These are phyloP conservation scores for Setomelanomma holmii DNA, from an alignment of 2,329 filamentous ascomycete species.

Conservation along the genomic window DNA sequence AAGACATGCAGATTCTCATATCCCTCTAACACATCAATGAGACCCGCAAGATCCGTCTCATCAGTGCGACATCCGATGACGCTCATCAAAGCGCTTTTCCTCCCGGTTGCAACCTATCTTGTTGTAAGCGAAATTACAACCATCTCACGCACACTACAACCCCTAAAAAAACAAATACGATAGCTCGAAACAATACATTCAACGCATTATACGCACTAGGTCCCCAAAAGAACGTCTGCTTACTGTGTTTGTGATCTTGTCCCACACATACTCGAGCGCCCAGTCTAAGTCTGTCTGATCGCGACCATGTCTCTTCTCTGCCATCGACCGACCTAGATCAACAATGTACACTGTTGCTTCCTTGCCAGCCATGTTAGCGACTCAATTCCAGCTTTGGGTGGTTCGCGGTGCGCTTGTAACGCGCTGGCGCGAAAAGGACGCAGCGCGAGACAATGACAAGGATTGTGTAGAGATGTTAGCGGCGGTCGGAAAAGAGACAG, in stretches of 20 bases:
- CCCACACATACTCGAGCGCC: slow-evolving; percentile 92
- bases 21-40: slow-evolving; percentile 69
- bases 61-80: slow-evolving; percentile 86
- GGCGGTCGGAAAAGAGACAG: too few species aligned
- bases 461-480: too few species aligned
- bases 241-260: slow-evolving; percentile 82
- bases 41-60: slow-evolving; percentile 44
- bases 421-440: too few species aligned
- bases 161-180: background rate
- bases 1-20: slow-evolving; percentile 85
- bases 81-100: slow-evolving; percentile 78
- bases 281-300: slow-evolving; percentile 84
- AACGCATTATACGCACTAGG: slow-evolving; percentile 19
- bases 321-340: slow-evolving; percentile 89
- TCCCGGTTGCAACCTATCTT: slow-evolving; percentile 66
- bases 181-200: background rate
- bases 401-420: background rate
- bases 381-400: background rate
- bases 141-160: background rate
- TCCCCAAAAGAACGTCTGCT: slow-evolving; percentile 45
- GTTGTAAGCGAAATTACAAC: background rate
- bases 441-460: too few species aligned
- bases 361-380: slow-evolving; percentile 79
- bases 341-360: slow-evolving; percentile 92
- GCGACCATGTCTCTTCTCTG: slow-evolving; percentile 72